These are phyloP conservation scores for Schwanniomyces pseudopolymorphus DNA, from an alignment of 805 yeast genomes.

Conservation along the genomic window DNA sequence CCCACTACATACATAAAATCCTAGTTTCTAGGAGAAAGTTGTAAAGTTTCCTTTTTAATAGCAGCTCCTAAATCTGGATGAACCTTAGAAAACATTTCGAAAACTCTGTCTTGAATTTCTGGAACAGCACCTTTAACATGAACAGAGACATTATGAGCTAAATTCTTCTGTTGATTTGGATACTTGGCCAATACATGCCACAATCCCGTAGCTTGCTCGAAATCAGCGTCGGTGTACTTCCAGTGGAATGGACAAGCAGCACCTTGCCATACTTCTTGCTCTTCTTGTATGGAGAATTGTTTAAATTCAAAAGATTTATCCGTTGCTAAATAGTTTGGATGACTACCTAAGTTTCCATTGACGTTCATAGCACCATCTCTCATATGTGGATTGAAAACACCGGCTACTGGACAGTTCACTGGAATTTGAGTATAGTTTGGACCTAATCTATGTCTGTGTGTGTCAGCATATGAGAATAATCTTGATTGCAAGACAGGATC, in stretches of 20 bases:
- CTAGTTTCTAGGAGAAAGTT: slow-evolving; percentile 49
- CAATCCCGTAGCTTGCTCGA: slow-evolving; percentile 70
- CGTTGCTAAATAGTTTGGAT: slow-evolving; percentile 72
- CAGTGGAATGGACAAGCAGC: slow-evolving; percentile 86
- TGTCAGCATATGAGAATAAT: slow-evolving; percentile 72
- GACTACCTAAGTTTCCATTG: slow-evolving; percentile 65
- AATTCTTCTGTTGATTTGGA: slow-evolving; percentile 79
- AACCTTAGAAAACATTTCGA: slow-evolving; percentile 74
- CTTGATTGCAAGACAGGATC: slow-evolving; percentile 79
- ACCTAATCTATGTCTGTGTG: slow-evolving; percentile 77
- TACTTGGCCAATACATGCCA: slow-evolving; percentile 77
- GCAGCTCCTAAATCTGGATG: slow-evolving; percentile 63
- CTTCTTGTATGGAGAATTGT: slow-evolving; percentile 50
- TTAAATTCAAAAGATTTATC: slow-evolving; percentile 51
- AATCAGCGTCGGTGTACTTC: slow-evolving; percentile 75
- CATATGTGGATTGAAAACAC: slow-evolving; percentile 60
- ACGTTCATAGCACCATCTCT: slow-evolving; percentile 78
- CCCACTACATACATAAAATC: slow-evolving; percentile 7
- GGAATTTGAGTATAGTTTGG: slow-evolving; percentile 80
- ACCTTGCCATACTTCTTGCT: slow-evolving; percentile 81
- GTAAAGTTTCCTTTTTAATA: slow-evolving; percentile 62
- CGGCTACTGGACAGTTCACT: slow-evolving; percentile 75
- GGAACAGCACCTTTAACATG: slow-evolving; percentile 72
- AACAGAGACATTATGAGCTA: slow-evolving; percentile 80
- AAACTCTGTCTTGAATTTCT: slow-evolving; percentile 74